Percentiles rank a stretch among this genome's conserved stretches.
phyloP scores from a whole-genome alignment of 129 eudicot genomes.

The Centaurea solstitialis region DNA sequence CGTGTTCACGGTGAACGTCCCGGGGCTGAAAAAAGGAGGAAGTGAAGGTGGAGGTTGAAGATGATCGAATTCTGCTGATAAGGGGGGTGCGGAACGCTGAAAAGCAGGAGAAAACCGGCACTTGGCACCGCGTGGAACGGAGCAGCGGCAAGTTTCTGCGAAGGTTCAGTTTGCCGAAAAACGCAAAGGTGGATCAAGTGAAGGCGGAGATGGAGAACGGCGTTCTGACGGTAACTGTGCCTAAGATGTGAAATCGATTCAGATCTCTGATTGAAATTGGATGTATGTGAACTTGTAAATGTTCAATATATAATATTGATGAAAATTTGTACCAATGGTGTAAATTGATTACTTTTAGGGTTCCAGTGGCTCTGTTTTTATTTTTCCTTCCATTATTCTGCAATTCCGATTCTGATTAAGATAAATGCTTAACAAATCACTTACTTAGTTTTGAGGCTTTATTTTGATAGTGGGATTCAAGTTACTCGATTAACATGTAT shows the following conservation, averaged over 20 bases:
- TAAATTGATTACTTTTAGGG: too few species aligned
- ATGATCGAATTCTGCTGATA: slow-evolving; percentile 44
- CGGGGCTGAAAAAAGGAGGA: slow-evolving; percentile 58
- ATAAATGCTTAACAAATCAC: too few species aligned
- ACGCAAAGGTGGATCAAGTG: slow-evolving; percentile 50
- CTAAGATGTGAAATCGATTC: slow-evolving; percentile 29
- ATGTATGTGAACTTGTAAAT: too few species aligned
- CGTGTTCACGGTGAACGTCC: slow-evolving; percentile 49
- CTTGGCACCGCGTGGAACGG: slow-evolving; percentile 44
- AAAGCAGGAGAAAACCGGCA: slow-evolving; percentile 42
- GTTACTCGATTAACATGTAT: too few species aligned
- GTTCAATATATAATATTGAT: too few species aligned
- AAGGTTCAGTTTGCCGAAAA: slow-evolving; percentile 42
- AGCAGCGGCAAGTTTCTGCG: slow-evolving; percentile 39
- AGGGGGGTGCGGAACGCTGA: slow-evolving; percentile 53
- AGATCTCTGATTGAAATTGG: slow-evolving; percentile 26
- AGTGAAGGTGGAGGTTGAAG: slow-evolving; percentile 59
- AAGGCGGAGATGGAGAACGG: slow-evolving; percentile 53
- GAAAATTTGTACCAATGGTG: too few species aligned
- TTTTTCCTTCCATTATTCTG: too few species aligned
- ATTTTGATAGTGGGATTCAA: too few species aligned
- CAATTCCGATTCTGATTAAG: too few species aligned
- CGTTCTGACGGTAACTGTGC: slow-evolving; percentile 33
- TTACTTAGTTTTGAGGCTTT: too few species aligned
- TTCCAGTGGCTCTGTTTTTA: too few species aligned